Evolutionary conservation across 2,329 filamentous ascomycete species (phyloP).

Genomic region (Shiraia sp.): DNA sequence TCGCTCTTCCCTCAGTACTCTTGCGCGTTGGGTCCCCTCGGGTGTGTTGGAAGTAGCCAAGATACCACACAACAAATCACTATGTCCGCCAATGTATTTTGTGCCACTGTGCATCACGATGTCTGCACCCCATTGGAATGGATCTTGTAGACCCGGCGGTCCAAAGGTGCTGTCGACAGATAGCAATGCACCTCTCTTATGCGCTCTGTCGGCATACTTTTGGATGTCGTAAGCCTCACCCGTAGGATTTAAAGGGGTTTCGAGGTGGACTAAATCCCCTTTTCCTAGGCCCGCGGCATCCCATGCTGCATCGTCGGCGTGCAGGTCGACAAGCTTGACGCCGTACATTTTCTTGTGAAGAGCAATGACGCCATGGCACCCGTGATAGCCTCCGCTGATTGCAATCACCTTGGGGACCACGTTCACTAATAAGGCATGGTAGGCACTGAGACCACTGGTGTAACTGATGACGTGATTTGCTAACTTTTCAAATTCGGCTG

Average conservation of each 20-base stretch:
- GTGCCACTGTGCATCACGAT: conserved; percentile 90
- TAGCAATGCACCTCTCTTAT: conserved; percentile 71
- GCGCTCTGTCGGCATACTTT: conserved; percentile 72
- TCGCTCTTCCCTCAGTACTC: conserved; percentile 67
- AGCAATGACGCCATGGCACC: conserved; percentile 82
- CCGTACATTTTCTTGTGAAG: conserved; percentile 77
- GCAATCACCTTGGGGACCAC: conserved; percentile 82
- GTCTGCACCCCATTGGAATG: conserved; percentile 80
- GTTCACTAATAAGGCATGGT: conserved; percentile 84
- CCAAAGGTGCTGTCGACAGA: conserved; percentile 92
- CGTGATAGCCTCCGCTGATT: conserved; percentile 87
- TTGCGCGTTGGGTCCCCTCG: conserved; percentile 35
- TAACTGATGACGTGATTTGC: conserved; percentile 70
- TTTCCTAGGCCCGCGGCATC: conserved; percentile 66
- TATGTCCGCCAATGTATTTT: conserved; percentile 96
- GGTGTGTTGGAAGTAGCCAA: conserved; percentile 62
- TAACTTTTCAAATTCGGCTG: conserved; percentile 19
- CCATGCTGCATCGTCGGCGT: conserved; percentile 57
- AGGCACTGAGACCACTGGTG: conserved; percentile 80
- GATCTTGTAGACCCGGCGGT: conserved; percentile 85
- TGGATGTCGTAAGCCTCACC: conserved; percentile 78
- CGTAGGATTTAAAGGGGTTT: conserved; percentile 91
- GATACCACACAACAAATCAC: conserved; percentile 88
- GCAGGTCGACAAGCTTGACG: conserved; percentile 70
- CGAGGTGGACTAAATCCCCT: conserved; percentile 87